phyloP scores from a whole-genome alignment of 2,329 filamentous ascomycete genomes.

The Talaromyces piceae region DNA sequence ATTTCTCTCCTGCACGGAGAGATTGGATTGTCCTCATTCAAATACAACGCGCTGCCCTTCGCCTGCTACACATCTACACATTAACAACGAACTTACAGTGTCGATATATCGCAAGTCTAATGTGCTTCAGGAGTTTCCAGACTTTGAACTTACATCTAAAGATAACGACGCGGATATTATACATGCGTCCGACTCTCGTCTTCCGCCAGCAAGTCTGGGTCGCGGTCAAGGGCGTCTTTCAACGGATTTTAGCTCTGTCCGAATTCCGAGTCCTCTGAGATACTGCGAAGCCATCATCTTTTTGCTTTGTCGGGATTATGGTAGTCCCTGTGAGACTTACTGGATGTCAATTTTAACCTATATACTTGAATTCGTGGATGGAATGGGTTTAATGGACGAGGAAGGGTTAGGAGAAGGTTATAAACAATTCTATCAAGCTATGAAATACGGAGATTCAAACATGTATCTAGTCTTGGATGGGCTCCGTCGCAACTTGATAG shows the following conservation, averaged over 20 bases:
- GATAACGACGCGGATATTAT: constrained; percentile 10
- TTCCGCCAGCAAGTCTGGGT: constrained; percentile 11
- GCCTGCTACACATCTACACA: constrained; percentile 14
- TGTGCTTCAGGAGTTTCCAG: constrained; percentile 13
- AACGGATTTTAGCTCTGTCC: constrained; percentile 8
- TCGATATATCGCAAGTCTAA: constrained; percentile 16
- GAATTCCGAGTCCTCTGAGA: constrained; percentile 13
- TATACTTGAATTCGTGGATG: constrained; percentile 17
- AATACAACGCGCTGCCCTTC: neutral
- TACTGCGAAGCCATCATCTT: constrained; percentile 17
- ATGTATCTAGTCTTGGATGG: constrained; percentile 15
- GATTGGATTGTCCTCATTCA: constrained; percentile 9
- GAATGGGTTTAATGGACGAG: constrained; percentile 14
- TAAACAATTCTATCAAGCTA: constrained; percentile 14
- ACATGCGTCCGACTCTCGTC: constrained; percentile 14
- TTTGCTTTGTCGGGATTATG: constrained; percentile 16
- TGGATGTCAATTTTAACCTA: constrained; percentile 18
- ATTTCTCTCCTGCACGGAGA: constrained; percentile 14
- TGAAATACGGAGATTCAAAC: constrained; percentile 13
- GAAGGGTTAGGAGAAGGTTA: constrained; percentile 13
- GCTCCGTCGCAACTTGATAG: constrained; percentile 11
- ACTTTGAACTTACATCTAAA: neutral
- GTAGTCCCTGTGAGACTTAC: constrained; percentile 10
- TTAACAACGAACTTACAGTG: constrained; percentile 13
- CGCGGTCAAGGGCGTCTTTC: constrained; percentile 15